Conservation (phyloP, 169 alveolate genomes). For the Eimeria sp. region DNA sequence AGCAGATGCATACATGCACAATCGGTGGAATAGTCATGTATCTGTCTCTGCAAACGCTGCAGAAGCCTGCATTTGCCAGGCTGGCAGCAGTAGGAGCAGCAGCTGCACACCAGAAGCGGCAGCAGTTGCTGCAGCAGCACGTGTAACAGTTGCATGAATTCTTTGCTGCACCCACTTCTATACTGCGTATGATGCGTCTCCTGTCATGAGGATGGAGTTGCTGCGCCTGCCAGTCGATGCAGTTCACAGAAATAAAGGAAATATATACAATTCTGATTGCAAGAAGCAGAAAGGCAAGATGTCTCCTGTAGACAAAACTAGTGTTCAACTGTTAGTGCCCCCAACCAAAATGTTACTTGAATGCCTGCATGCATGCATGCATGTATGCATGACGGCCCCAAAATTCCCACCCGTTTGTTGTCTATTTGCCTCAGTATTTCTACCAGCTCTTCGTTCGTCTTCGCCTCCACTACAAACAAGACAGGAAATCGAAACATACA, state of each 20-base stretch:
- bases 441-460: slow-evolving; percentile 41
- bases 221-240: slow-evolving; percentile 15
- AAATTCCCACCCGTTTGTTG: slow-evolving; percentile 9
- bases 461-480: slow-evolving; percentile 21
- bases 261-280: no score
- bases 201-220: slow-evolving; percentile 77
- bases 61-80: background rate
- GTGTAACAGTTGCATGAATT: background rate
- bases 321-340: background rate
- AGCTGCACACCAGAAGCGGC: background rate
- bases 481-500: no score
- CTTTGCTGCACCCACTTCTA: slow-evolving; percentile 33
- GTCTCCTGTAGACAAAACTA: background rate
- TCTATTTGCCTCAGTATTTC: slow-evolving; percentile 9
- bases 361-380: background rate
- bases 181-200: slow-evolving; percentile 77
- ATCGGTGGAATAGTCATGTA: background rate
- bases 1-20: background rate
- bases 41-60: background rate
- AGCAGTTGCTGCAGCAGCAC: background rate
- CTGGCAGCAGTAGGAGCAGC: background rate
- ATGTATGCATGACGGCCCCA: background rate
- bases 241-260: background rate
- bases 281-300: no score
- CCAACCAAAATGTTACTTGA: background rate